Conservation (phyloP, 768 basidiomycete genomes). For the Dacryopinax primogenitus region DNA sequence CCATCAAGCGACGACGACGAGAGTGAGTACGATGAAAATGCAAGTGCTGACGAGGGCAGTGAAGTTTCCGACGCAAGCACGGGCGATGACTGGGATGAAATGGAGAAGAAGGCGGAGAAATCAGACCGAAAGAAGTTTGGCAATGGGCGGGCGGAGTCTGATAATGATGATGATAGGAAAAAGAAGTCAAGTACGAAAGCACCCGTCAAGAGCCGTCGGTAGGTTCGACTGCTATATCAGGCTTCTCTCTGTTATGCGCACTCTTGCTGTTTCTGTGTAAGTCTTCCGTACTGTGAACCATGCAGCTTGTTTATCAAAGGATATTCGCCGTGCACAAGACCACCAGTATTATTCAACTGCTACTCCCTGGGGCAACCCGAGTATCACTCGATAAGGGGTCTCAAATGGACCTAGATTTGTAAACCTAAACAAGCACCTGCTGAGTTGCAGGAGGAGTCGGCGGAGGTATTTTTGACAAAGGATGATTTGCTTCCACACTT, state of each 20-base stretch:
- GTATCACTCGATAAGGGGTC: too few relatives aligned
- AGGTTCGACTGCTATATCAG: background rate
- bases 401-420: too few relatives aligned
- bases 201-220: slow-evolving; percentile 8
- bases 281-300: background rate
- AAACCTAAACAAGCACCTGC: too few relatives aligned
- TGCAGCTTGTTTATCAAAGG: background rate
- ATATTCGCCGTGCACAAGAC: too few relatives aligned
- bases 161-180: slow-evolving; percentile 33
- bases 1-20: slow-evolving; percentile 40
- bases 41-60: slow-evolving; percentile 46
- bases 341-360: too few relatives aligned
- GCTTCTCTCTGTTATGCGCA: background rate
- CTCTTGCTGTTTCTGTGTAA: background rate
- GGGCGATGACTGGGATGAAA: slow-evolving; percentile 94
- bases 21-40: slow-evolving; percentile 44
- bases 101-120: slow-evolving; percentile 83
- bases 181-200: slow-evolving; percentile 23
- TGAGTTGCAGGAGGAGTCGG: too few relatives aligned
- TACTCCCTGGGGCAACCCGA: too few relatives aligned
- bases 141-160: slow-evolving; percentile 26
- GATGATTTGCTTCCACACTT: background rate
- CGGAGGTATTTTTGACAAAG: too few relatives aligned
- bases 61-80: slow-evolving; percentile 19
- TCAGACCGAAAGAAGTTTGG: slow-evolving; percentile 40